A percentile compares a stretch with the other conserved stretches of the same genome.
phyloP scores from a whole-genome alignment of 2,329 filamentous ascomycete species.

The Fusarium ambrosium region DNA sequence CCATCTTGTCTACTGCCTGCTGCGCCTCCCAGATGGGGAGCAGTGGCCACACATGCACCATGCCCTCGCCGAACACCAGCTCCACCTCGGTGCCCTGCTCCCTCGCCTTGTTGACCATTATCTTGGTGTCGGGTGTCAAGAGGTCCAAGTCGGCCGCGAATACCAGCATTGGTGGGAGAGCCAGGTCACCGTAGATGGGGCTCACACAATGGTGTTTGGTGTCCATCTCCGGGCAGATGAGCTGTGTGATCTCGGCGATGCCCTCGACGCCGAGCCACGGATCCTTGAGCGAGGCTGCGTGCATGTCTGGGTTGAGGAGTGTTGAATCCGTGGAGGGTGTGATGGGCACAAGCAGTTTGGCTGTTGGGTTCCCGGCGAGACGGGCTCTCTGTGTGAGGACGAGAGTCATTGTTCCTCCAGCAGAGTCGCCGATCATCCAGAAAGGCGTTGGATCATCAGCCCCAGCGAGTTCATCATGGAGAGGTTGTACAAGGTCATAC shows the following conservation, averaged over 20 bases:
- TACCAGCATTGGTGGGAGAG: slow-evolving; percentile 50
- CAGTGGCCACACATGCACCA: slow-evolving; percentile 53
- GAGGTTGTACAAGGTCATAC: slow-evolving; percentile 50
- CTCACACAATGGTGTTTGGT: slow-evolving; percentile 46
- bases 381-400: slow-evolving; percentile 50
- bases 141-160: slow-evolving; percentile 48
- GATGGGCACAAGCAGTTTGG: slow-evolving; percentile 47
- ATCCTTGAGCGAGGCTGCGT: slow-evolving; percentile 41
- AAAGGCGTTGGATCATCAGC: slow-evolving; percentile 47
- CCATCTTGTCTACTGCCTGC: slow-evolving; percentile 45
- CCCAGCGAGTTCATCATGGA: slow-evolving; percentile 50
- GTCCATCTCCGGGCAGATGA: slow-evolving; percentile 48
- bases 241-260: slow-evolving; percentile 41
- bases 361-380: slow-evolving; percentile 41
- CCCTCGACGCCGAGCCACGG: slow-evolving; percentile 49
- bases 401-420: slow-evolving; percentile 49
- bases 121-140: slow-evolving; percentile 46
- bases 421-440: slow-evolving; percentile 50
- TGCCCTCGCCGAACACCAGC: slow-evolving; percentile 47
- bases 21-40: slow-evolving; percentile 48
- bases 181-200: slow-evolving; percentile 48
- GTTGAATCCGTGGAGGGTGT: slow-evolving; percentile 50
- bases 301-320: slow-evolving; percentile 47
- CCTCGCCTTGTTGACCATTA: slow-evolving; percentile 47
- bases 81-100: slow-evolving; percentile 46